A percentile compares a stretch with the other conserved stretches of the same genome.
These are phyloP conservation scores for Aspergillus brasiliensis DNA, from an alignment of 2,329 filamentous ascomycete genomes.

Conservation along the genomic window DNA sequence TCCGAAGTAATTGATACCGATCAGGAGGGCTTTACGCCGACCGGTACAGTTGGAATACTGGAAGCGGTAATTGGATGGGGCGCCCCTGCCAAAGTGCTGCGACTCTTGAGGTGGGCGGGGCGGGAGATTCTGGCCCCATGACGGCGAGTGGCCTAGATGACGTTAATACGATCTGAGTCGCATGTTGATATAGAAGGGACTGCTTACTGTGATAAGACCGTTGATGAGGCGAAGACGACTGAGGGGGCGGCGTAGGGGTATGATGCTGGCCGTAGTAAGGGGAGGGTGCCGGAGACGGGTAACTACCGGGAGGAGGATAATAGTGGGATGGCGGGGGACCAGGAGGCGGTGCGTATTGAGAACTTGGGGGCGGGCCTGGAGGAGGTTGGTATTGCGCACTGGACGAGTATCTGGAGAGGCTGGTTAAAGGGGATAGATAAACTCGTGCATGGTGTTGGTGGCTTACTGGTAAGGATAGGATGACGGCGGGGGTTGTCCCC, in stretches of 20 bases:
- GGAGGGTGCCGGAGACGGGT: constrained; percentile 7
- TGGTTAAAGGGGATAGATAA: background rate
- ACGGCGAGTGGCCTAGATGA: constrained; percentile 48
- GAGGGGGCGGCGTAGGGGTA: constrained; percentile 22
- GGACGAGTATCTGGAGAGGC: background rate
- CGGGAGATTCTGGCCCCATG: constrained; percentile 60
- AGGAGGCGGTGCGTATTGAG: constrained; percentile 13
- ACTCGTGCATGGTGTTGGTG: too few species aligned
- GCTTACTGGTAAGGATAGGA: constrained; percentile 17
- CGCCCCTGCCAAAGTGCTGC: constrained; percentile 77
- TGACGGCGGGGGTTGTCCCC: constrained; percentile 16
- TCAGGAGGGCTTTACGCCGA: constrained; percentile 80
- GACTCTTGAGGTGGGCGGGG: constrained; percentile 66
- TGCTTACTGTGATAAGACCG: constrained; percentile 21
- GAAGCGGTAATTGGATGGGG: constrained; percentile 79
- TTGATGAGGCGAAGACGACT: constrained; percentile 14
- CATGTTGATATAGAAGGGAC: too few species aligned
- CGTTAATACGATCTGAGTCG: constrained; percentile 5
- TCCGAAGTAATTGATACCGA: constrained; percentile 95
- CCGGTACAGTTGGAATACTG: constrained; percentile 92
- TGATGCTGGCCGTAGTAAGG: constrained; percentile 15
- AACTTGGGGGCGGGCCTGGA: constrained; percentile 4
- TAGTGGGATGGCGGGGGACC: constrained; percentile 6
- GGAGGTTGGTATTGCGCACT: constrained; percentile 8
- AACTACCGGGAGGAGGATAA: constrained; percentile 11